Conservation (phyloP, 2,329 filamentous ascomycete species). For the Ceratocystis cacaofunesta region DNA sequence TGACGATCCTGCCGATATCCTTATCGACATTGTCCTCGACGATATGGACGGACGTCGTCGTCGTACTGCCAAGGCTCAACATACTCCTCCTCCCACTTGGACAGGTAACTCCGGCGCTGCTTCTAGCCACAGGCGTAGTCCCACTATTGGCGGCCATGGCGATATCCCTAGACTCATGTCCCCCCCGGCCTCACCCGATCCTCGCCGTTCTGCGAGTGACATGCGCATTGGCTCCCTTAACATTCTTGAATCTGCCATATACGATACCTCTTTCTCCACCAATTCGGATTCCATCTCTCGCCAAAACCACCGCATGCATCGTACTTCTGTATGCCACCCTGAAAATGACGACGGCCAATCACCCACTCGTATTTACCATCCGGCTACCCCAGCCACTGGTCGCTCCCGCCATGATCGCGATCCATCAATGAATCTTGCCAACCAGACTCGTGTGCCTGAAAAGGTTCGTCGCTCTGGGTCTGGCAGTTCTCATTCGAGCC, state of each 20-base stretch:
- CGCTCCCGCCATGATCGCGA: constrained; percentile 21
- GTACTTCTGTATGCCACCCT: constrained; percentile 32
- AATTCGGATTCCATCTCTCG: constrained; percentile 20
- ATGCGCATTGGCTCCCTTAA: constrained; percentile 45
- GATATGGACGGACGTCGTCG: constrained; percentile 87
- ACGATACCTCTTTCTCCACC: constrained; percentile 26
- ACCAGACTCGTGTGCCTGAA: constrained; percentile 51
- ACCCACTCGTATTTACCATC: constrained; percentile 9
- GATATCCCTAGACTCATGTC: constrained; percentile 55
- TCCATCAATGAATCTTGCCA: constrained; percentile 57
- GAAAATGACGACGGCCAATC: constrained; percentile 32
- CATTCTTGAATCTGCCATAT: constrained; percentile 35
- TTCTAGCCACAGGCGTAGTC: constrained; percentile 36
- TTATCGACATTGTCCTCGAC: constrained; percentile 87
- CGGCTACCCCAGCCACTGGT: background rate
- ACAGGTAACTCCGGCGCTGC: constrained; percentile 37
- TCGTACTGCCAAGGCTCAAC: constrained; percentile 71
- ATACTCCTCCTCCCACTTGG: constrained; percentile 59
- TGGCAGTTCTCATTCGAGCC: constrained; percentile 76
- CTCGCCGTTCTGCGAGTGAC: constrained; percentile 33
- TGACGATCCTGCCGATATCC: constrained; percentile 77
- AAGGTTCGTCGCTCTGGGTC: constrained; percentile 79
- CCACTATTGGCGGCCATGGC: constrained; percentile 41
- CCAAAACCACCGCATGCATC: constrained; percentile 23
- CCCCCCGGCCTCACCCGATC: constrained; percentile 47